Base-by-base conservation (phyloP, 148 eudicot species). In the Cornus kousa region DNA sequence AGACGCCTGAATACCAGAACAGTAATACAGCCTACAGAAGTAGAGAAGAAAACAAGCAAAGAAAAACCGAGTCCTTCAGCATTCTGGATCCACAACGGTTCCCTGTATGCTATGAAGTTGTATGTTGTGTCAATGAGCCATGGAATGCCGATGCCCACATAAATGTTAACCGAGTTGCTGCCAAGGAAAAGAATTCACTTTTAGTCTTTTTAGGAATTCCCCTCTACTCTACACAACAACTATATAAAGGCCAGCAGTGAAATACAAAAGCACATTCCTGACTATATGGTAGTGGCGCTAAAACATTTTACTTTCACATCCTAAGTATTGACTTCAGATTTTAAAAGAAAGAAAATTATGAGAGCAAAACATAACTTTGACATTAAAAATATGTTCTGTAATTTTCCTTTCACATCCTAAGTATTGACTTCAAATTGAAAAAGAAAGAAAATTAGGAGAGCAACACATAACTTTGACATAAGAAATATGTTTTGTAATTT, bases 131-230 rank as follows among this genome's bases (percentile, higher is more conserved):
- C 83, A n/a, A 93, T 90, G 40, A 95, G 87, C 98, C 98, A 95
- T 31, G 98, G 98, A 40, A 95, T 71, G 65, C 98, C 97, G 67
- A 95, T 91, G 28, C 98, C 98, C 48, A 95, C 87, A 62, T 92
- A 95, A 74, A 95, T 95, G 71, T 95, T 95, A 91, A 93, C 97
- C 13, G 98, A 91, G 78, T 93, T 95, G 88, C 97, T 95, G 79
- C 89, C 48, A 43, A 43, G 88, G 46, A 20, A 46, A 28, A 74
- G 7, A 6, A 43, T 39, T 39, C 43, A 39, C 7, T 39, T 39
- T 7, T 7, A 4, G 43, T 39, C 43, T 4, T 39, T 39, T 39
- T 39, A 39, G 5, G 7, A 39, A 0, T 39, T 39, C 43, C 43
- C 43, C 43, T 39, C 43, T 39, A 39, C 43, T 39, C 43, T 39